Evolutionary conservation across 257 asterid genomes (phyloP).

Genomic region (Schizonepeta tenuifolia): DNA sequence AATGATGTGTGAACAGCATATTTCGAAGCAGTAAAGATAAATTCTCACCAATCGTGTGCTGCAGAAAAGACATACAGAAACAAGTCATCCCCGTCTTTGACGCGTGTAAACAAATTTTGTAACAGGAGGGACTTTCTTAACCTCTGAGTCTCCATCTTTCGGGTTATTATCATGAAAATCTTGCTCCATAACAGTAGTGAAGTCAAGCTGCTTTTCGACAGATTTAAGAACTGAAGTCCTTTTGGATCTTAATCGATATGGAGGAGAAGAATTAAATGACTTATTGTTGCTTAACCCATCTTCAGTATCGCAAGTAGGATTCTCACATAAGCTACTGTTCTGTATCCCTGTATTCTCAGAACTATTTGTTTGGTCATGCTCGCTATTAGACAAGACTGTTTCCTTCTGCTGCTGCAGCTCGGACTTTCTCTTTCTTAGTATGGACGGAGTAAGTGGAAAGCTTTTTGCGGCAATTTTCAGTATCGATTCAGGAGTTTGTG

Average conservation of each 20-base stretch:
- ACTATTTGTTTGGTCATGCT: conserved; percentile 34
- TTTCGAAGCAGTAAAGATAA: background rate
- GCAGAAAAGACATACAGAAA: background rate
- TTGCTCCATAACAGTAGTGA: conserved; percentile 49
- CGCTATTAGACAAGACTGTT: conserved; percentile 37
- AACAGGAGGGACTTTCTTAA: conserved; percentile 49
- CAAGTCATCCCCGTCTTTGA: conserved; percentile 56
- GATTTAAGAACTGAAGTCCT: conserved; percentile 72
- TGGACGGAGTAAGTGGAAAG: conserved; percentile 90
- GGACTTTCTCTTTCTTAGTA: conserved; percentile 72
- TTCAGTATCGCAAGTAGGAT: conserved; percentile 39
- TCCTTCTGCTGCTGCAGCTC: conserved; percentile 40
- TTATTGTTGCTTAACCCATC: conserved; percentile 43
- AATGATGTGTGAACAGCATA: background rate
- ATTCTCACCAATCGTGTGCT: conserved; percentile 9
- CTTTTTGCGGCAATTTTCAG: conserved; percentile 81
- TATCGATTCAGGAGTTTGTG: conserved; percentile 82
- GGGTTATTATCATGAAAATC: conserved; percentile 32
- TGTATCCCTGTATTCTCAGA: conserved; percentile 44
- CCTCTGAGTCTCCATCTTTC: conserved; percentile 46
- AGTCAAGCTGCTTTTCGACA: conserved; percentile 94
- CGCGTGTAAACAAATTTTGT: conserved; percentile 55
- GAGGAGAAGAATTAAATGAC: conserved; percentile 82
- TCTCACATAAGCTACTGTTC: conserved; percentile 36
- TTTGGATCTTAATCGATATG: conserved; percentile 72